Evolutionary conservation across 306 rosid genomes (phyloP), one percentile per base, ranked within the genome.

Genomic region (Rosa persica): DNA sequence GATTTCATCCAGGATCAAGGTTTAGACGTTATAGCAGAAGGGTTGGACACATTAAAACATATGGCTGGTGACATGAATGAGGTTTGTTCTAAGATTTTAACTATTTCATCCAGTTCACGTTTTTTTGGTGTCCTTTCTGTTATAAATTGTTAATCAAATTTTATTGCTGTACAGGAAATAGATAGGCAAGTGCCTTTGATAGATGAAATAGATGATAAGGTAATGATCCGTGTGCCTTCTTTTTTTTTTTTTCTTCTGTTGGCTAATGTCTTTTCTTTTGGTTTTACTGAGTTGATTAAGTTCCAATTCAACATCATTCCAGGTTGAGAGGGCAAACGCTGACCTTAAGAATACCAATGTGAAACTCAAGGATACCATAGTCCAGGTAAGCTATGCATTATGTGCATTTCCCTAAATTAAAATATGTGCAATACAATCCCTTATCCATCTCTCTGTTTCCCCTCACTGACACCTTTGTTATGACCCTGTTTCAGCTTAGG

Each of bases 61-160:
- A 73, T 86, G 89, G 85, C 89, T 20, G 78, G 74, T 44, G 83
- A 86, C 74, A 65, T 83, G 83, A 81, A 83, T 75, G 89, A 86
- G 87, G 87, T 86, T 42, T 51, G 71, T 76, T 80, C 58, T 44
- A 51, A n/a, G 8, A n/a, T 22, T 23, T 4, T 48, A 64, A 51
- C 39, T 15, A 10, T 25, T 5, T 30, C 36, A 47, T 10, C 3
- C 69, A 61, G 10, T 1, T 1, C 70, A 46, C 22, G 49, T 27
- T 19, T n/a, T 68, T 38, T 12, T 1, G 1, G 25, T 15, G 25
- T 52, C 3, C 68, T 4, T 15, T 13, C n/a, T 46, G 5, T 5
- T 25, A 11, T 61, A 61, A 61, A 61, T 62, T 23, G 22, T 8
- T 30, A 13, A 17, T 72, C 11, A 4, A 15, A 66, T 30, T 30